A percentile compares a stretch with the other conserved stretches of the same genome.
Conservation (phyloP, 257 asterid genomes). For the Pogostemon cablin region DNA sequence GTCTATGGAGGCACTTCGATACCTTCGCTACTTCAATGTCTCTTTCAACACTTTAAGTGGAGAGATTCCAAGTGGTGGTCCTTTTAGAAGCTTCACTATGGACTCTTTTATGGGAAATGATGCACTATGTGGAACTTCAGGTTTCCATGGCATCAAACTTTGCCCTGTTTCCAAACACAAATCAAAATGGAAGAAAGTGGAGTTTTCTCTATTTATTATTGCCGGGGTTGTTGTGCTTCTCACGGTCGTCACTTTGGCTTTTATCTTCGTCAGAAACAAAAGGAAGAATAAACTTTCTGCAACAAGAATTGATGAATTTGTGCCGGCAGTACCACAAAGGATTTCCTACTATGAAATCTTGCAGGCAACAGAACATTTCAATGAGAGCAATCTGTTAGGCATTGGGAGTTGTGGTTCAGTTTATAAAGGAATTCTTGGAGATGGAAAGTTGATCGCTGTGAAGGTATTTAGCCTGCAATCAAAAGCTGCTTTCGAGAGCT, state of each 20-base stretch:
- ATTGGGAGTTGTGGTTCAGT: constrained; percentile 7
- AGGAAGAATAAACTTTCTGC: no score
- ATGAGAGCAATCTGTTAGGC: constrained; percentile 1
- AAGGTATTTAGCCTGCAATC: background rate
- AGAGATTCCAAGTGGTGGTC: no score
- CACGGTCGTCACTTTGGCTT: background rate
- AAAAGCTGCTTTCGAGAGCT: background rate
- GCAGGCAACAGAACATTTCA: background rate
- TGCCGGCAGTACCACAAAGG: no score
- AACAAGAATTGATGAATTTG: background rate
- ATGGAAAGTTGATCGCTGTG: background rate
- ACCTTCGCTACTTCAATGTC: no score
- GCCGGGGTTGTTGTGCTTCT: background rate
- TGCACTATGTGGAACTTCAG: no score
- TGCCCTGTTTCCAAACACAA: background rate
- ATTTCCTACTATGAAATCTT: background rate
- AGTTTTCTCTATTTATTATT: background rate
- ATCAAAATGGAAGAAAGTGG: background rate
- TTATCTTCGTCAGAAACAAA: background rate
- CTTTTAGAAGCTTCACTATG: no score
- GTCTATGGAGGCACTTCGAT: background rate
- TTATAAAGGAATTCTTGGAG: background rate
- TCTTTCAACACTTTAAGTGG: no score
- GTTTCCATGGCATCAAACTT: no score
- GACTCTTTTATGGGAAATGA: no score